Evolutionary conservation across 2,329 filamentous ascomycete genomes (phyloP), one percentile per base, ranked within the genome.

Genomic region (Apiospora aurea): DNA sequence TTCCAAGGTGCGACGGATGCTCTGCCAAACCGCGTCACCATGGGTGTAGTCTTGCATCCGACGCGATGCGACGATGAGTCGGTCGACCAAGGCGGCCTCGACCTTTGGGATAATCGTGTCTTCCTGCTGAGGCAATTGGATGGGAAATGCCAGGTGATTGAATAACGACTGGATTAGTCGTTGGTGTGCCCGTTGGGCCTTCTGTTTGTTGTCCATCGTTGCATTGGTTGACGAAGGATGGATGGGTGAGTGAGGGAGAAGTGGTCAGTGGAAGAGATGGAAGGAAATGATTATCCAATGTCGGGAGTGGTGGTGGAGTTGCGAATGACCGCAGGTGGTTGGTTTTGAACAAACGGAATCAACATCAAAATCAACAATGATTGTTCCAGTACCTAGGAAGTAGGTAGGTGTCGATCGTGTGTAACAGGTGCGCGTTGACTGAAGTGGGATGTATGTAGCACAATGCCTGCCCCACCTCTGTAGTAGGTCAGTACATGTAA

Each of bases 121-220:
- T 13, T 75, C 64, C 4, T 67, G 29, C 24, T 74, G 74, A 0
- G 76, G 76, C 18, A 77, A 53, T 51, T 71, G 72, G 7, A 72
- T n/a, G 10, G 76, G 76, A 51, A 77, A 69, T 21, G 75, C 75
- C 4, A 77, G 70, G 69, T 77, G 76, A 34, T 76, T 68, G 72
- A 77, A 77, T 1, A 77, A 41, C n/a, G 66, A 44, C 14, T 44
- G 13, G n/a, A 68, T 3, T 14, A 68, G 41, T 16, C 44, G 66
- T 7, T 46, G 3, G 10, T 21, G 57, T 21, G 29, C 18, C 3
- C 8, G 21, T n/a, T n/a, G 21, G 6, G 29, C 29, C 57, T 41
- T 64, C 10, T 64, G 34, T 10, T 24, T 6, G 10, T 51, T 13
- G 24, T 64, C 57, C 57, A 64, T 64, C 21, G 18, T 41, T 10